Conservation (phyloP, 768 basidiomycete genomes). For the Holtermannia corniformis region DNA sequence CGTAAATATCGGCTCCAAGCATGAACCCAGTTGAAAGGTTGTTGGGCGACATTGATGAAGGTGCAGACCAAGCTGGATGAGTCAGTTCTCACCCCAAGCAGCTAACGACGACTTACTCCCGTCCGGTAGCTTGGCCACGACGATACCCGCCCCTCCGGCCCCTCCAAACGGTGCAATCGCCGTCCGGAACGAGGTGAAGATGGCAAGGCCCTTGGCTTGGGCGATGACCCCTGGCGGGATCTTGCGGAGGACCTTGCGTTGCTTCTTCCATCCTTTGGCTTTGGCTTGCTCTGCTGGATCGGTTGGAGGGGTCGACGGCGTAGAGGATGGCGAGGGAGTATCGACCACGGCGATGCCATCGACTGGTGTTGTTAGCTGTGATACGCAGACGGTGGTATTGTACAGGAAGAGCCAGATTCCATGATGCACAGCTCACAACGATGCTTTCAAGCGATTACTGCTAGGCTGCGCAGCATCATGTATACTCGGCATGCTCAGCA, state of each 20-base stretch:
- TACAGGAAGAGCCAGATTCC: too few species aligned
- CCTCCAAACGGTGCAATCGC: constrained; percentile 42
- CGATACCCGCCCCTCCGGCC: constrained; percentile 40
- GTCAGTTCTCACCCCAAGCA: neutral
- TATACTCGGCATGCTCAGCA: too few species aligned
- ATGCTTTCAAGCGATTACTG: too few species aligned
- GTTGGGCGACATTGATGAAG: constrained; percentile 38
- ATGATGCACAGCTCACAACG: too few species aligned
- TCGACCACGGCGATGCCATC: constrained; percentile 25
- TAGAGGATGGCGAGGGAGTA: too few species aligned
- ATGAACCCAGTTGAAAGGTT: constrained; percentile 40
- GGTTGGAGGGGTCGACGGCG: too few species aligned
- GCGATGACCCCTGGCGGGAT: constrained; percentile 37
- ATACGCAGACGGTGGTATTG: too few species aligned
- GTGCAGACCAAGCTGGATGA: constrained; percentile 37
- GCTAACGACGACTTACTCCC: constrained; percentile 25
- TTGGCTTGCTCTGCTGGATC: constrained; percentile 13
- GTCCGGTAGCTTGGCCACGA: constrained; percentile 39
- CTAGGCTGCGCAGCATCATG: too few species aligned
- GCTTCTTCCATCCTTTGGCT: constrained; percentile 7
- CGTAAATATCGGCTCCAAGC: constrained; percentile 41
- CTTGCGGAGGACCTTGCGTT: constrained; percentile 36
- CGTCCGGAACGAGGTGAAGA: constrained; percentile 38
- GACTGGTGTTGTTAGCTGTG: constrained; percentile 3
- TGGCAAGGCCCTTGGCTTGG: constrained; percentile 34